Base-by-base conservation (phyloP, 2,329 filamentous ascomycete genomes). In the Emmonsiellopsis sp. region DNA sequence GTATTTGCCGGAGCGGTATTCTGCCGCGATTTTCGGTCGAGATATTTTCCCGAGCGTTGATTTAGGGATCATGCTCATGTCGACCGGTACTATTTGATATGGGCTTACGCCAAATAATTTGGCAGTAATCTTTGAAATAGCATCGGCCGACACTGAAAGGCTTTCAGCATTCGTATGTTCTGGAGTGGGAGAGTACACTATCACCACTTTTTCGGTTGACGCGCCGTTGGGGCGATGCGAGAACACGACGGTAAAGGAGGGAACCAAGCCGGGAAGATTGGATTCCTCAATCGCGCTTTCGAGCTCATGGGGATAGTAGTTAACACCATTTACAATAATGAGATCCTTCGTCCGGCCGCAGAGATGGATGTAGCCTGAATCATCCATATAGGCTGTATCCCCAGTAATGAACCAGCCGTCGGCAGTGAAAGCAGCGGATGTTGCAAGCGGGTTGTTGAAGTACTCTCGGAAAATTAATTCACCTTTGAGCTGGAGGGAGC, bases 291-390 rank as follows among this genome's bases (percentile, higher is more conserved):
- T 58, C 0, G 67, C 63, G 1, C 55, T 51, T 42, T 78, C 70
- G 2, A 79, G 59, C 7, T 71, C 71, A 2, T 63, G 50, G 0
- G 70, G 63, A 30, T 55, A 57, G 37, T 70, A 65, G 20, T 78
- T 79, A 49, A 76, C 63, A 0, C 75, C 75, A 54, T 79, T 79
- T 55, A 78, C 67, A 53, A 70, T 76, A 38, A 79, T 68, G 3
- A 64, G 57, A 10, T 78, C 76, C 55, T 76, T 76, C 6, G 52
- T 46, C 6, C 74, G 63, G 1, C 74, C 74, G 1, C 60, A 56
- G 1, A 78, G 56, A 46, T 63, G 54, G 2, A 77, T 61, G n/a
- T 66, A 62, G 1, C 73, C 71, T 1, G 55, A 30, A 0, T 45
- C 10, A 51, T 76, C 72, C 11, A 75, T 59, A 6, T 55, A 55